Evolutionary conservation across 2,329 filamentous ascomycete genomes (phyloP).

Genomic region (Penicillium sp.): DNA sequence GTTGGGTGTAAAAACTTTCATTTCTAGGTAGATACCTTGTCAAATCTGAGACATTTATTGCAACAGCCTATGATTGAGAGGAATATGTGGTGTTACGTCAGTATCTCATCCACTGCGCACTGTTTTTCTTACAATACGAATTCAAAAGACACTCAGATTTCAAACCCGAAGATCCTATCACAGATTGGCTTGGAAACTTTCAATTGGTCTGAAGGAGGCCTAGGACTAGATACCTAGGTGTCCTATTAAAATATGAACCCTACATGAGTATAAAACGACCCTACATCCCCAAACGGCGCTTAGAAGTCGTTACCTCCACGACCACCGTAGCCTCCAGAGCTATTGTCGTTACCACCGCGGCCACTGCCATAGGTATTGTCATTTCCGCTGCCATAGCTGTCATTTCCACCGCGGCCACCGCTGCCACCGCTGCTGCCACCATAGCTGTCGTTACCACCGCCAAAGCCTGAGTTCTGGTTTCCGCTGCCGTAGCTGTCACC

Average conservation of each 20-base stretch:
- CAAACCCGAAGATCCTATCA: background rate
- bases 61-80: background rate
- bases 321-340: background rate
- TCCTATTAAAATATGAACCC: background rate
- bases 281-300: background rate
- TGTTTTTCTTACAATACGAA: background rate
- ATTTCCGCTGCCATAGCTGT: background rate
- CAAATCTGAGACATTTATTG: background rate
- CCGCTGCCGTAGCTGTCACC: background rate
- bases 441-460: background rate
- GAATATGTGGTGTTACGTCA: background rate
- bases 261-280: background rate
- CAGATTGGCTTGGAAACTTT: background rate
- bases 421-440: background rate
- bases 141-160: background rate
- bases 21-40: constrained; percentile 9
- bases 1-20: constrained; percentile 6
- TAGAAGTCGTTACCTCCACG: background rate
- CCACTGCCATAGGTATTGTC: no score
- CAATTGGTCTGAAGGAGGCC: background rate
- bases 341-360: background rate
- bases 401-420: background rate
- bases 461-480: background rate
- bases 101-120: background rate
- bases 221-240: background rate